Base-by-base conservation (phyloP, 1,139 yeast species). In the Yamadazyma mexicana region DNA sequence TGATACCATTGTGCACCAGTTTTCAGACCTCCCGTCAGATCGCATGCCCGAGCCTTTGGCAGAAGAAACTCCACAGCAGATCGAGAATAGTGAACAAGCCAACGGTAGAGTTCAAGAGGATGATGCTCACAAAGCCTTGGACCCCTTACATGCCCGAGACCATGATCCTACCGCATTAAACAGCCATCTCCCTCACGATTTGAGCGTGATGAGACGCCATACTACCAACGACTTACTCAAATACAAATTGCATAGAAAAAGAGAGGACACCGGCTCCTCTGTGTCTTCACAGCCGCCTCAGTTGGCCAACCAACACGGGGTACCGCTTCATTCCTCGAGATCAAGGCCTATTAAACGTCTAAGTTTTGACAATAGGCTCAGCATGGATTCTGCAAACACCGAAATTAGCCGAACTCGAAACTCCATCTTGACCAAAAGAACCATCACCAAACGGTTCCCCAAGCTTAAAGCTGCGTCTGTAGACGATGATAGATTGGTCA, bases 401-500 rank as follows among this genome's bases (percentile, higher is more conserved):
- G 81, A 76, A 45, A 61, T 73, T 31, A 58, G 62, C 39, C 60
- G 73, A 40, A 66, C 75, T 72, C 58, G 77, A 43, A 63, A 64
- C 42, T 61, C 76, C 1, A 56, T 72, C 12, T 42, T 69, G 10
- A 61, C 64, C n/a, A 73, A 69, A 49, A 58, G 81, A 79, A 49
- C 35, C 22, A 31, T 47, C 31, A 48, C 44, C 26, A 43, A 47
- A 46, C 64, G 63, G 44, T 57, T 72, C 31, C 58, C 40, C 35
- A 46, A 45, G 46, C 63, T 62, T 44, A 58, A 73, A 33, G 58
- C 60, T 28, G 77, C 73, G 40, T 59, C 61, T 38, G 54, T 72
- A 38, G 82, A 79, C 37, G 87, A 81, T 48, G 87, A 80, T 50
- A 70, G 73, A 37, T 89, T 83, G 3, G 59, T 83, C 31, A 83